These are phyloP conservation scores for Beauveria sp. DNA, from an alignment of 2,329 filamentous ascomycete species.

Conservation along the genomic window DNA sequence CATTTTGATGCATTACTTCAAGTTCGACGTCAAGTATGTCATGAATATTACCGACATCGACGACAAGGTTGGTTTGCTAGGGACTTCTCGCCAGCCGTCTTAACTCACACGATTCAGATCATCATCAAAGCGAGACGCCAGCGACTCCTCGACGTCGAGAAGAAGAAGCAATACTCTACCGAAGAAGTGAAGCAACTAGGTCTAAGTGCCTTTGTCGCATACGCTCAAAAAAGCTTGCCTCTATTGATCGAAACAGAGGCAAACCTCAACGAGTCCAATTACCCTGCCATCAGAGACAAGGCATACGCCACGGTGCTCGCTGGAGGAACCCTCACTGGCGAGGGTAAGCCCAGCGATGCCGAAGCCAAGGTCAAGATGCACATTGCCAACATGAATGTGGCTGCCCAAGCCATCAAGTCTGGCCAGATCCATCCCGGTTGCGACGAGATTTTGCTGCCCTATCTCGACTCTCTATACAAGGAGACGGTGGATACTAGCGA, in stretches of 20 bases:
- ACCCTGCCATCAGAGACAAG: constrained; percentile 39
- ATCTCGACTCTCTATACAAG: constrained; percentile 65
- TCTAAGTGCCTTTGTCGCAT: constrained; percentile 45
- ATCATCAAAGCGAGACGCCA: constrained; percentile 64
- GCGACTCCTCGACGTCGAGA: constrained; percentile 69
- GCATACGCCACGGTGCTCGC: constrained; percentile 47
- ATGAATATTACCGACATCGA: constrained; percentile 91
- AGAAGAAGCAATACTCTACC: constrained; percentile 55
- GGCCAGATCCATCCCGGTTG: constrained; percentile 45
- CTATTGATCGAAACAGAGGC: constrained; percentile 37
- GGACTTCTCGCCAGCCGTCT: background rate
- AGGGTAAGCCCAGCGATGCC: constrained; percentile 60
- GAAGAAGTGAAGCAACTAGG: constrained; percentile 40
- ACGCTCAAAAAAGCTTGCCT: constrained; percentile 48
- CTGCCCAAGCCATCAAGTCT: constrained; percentile 40
- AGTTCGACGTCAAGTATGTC: constrained; percentile 75
- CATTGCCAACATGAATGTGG: constrained; percentile 54
- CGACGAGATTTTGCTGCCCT: constrained; percentile 68
- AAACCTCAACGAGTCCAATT: constrained; percentile 42
- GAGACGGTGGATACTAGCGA: constrained; percentile 54
- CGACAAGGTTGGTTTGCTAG: constrained; percentile 48
- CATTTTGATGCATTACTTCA: constrained; percentile 76
- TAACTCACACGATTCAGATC: constrained; percentile 31
- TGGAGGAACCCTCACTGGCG: constrained; percentile 47
- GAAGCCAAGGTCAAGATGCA: constrained; percentile 91